These are phyloP conservation scores for Clathrospora elynae DNA, from an alignment of 2,329 filamentous ascomycete genomes.

Conservation along the genomic window DNA sequence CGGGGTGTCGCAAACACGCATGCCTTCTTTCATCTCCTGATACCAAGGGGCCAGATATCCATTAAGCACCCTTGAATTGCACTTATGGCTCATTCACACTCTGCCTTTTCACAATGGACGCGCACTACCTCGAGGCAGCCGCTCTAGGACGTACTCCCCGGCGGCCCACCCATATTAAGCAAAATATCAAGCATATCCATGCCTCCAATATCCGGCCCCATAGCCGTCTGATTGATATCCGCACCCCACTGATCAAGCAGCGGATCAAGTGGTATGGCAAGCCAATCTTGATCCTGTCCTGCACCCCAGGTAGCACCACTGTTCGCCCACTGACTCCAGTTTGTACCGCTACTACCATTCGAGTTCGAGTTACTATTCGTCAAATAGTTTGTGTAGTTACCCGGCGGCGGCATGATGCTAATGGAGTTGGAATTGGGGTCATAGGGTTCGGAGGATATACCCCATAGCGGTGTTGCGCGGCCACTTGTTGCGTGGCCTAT, in stretches of 20 bases:
- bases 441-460: slow-evolving; percentile 53
- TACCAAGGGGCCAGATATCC: no score
- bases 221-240: slow-evolving; percentile 61
- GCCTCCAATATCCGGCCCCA: slow-evolving; percentile 68
- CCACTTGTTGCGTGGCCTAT: slow-evolving; percentile 37
- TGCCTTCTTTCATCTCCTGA: no score
- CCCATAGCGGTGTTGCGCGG: slow-evolving; percentile 49
- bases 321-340: slow-evolving; percentile 31
- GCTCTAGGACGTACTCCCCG: slow-evolving; percentile 18
- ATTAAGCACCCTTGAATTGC: no score
- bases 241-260: slow-evolving; percentile 63
- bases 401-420: slow-evolving; percentile 57
- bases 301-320: slow-evolving; percentile 26
- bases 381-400: slow-evolving; percentile 24
- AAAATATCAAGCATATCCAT: slow-evolving; percentile 58
- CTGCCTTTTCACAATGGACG: no score
- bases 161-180: slow-evolving; percentile 47
- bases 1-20: no score
- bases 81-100: no score
- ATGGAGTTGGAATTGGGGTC: slow-evolving; percentile 51
- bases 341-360: slow-evolving; percentile 16
- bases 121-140: no score
- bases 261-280: slow-evolving; percentile 65
- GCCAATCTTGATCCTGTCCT: slow-evolving; percentile 59
- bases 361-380: slow-evolving; percentile 22